Evolutionary conservation across 805 yeast species (phyloP), one percentile per base, ranked within the genome.

Genomic region (Saccharomycopsis synnaedendra): DNA sequence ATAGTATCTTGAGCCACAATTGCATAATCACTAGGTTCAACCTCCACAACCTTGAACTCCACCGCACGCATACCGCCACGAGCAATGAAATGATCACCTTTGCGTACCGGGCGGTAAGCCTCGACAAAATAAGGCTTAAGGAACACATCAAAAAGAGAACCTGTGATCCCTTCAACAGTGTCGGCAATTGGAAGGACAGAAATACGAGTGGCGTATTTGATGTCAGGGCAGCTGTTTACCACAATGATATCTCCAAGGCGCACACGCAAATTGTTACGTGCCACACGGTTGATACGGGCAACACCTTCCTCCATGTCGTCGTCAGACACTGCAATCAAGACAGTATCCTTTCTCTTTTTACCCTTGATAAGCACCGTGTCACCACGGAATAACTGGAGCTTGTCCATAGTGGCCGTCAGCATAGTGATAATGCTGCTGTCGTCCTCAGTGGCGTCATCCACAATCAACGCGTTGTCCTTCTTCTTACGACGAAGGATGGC

Each of bases 1-100:
- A 93, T 79, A 36, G 98, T 93, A 63, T 93, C 98, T 70, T 93
- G 98, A 19, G 98, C 95, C 42, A 93, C 98, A 61, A 93, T 94
- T 52, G 96, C 98, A 60, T 81, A 85, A 58, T 93, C 97, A 60
- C 86, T 88, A 5, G 98, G 98, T 63, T 93, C 98, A 50, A 93
- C 95, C 55, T 93, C 98, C 42, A 90, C 97, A 43, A 93, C 96
- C 67, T 93, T 94, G 71, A 93, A 93, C 67, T 93, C 98, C 41
- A 93, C 98, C 64, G 90, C 97, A 69, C 98, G 82, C 98, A 93
- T 93, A 64, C 97, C 96, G 61, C 98, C 98, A 65, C 98, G 80
- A 30, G 87, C 97, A 43, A 90, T 80, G 68, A 93, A 93, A 59
- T 85, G 85, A 63, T 93, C 98, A 55, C 97, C 97, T 64, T 89